These are phyloP conservation scores for Neurospora sp. DNA, from an alignment of 495 filamentous ascomycete species.

Conservation along the genomic window DNA sequence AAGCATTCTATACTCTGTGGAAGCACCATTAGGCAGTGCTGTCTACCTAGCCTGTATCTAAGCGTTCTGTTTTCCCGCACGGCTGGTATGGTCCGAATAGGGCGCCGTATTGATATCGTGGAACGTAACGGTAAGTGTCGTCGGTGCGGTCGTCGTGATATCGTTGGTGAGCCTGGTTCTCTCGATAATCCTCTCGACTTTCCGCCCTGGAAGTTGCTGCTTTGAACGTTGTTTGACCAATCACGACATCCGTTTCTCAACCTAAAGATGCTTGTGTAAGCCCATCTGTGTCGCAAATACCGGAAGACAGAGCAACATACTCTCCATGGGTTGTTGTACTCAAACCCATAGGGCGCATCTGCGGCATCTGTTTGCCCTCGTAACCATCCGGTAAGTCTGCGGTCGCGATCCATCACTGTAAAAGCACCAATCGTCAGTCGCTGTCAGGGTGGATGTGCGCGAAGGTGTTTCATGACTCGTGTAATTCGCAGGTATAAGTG, in stretches of 20 bases:
- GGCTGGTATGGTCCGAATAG: neutral
- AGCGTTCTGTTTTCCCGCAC: neutral
- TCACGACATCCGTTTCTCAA: conserved; percentile 40
- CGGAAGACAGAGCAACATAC: conserved; percentile 16
- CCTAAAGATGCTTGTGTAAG: conserved; percentile 24
- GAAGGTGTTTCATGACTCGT: conserved; percentile 1
- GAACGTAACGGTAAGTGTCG: neutral
- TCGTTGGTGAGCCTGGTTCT: neutral
- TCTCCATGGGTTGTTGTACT: conserved; percentile 93
- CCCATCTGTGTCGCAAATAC: neutral
- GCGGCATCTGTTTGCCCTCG: conserved; percentile 80
- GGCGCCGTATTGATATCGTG: neutral
- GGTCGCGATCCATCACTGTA: conserved; percentile 94
- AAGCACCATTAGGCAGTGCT: neutral
- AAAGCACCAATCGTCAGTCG: conserved; percentile 14
- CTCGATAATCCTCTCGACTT: neutral
- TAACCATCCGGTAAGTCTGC: conserved; percentile 72
- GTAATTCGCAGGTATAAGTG: conserved; percentile 1
- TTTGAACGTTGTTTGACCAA: conserved; percentile 6
- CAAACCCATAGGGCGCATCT: conserved; percentile 76
- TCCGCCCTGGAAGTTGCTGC: neutral
- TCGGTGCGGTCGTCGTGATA: neutral
- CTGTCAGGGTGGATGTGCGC: neutral
- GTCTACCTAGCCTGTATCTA: neutral
- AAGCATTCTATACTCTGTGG: conserved; percentile 5